Base-by-base conservation (phyloP, 2,329 filamentous ascomycete species). In the Cordyceps tenuipes region DNA sequence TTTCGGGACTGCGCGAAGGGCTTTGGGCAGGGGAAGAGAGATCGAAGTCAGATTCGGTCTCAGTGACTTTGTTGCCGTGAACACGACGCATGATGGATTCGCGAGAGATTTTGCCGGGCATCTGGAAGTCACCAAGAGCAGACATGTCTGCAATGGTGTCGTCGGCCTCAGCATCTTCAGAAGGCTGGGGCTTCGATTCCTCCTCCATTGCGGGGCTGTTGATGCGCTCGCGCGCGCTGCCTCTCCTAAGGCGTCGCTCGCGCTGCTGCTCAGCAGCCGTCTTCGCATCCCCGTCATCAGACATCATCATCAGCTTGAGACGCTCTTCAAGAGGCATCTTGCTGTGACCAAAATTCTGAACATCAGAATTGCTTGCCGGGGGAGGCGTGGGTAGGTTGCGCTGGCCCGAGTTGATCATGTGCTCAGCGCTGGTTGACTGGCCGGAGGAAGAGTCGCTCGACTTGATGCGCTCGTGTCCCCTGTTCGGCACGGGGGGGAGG, bases 61-160 rank as follows among this genome's bases (percentile, higher is more conserved):
- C 82, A 49, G 82, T 77, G 52, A 73, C 66, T 62, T 79, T 74
- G 66, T 79, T 81, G 51, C 81, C 90, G 70, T 94, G 90, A 59
- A 97, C 87, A 63, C 93, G 91, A 57, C 90, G 87, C 67, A 97
- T 78, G 66, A 97, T 97, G 0, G 92, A 96, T 71, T 97, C 94
- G 43, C 93, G 85, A 9, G 93, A 97, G 69, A 97, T 96, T 59
- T 88, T 88, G 12, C 89, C 81, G 19, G 86, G 90, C 15, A 88
- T 75, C 64, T 88, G 80, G 66, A 87, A 88, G 61, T 86, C 82
- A 62, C 82, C 78, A 60, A 86, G 72, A 12, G 80, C 75, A 57
- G 82, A 81, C 66, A 87, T 71, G 59, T 88, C 84, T 50, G 82
- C 84, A 48, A 85, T 69, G 2, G 80, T 79, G 59, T 86, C 82